Evolutionary conservation across 2,329 filamentous ascomycete species (phyloP).

Genomic region (Cadophora gregata): DNA sequence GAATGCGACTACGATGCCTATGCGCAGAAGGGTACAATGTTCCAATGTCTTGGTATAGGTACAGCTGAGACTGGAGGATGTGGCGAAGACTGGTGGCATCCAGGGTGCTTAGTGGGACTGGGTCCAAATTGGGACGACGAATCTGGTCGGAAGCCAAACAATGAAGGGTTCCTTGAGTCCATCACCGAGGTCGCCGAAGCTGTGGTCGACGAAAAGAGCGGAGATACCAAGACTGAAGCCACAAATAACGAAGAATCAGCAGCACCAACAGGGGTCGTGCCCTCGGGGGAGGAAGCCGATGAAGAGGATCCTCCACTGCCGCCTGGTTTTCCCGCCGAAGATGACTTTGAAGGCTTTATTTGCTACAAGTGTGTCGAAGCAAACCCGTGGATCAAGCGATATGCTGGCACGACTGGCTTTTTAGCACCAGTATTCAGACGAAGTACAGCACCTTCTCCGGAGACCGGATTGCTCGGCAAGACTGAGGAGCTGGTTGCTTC

Average conservation of each 20-base stretch:
- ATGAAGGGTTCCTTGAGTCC: slow-evolving; percentile 49
- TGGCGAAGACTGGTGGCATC: slow-evolving; percentile 98
- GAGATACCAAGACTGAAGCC: slow-evolving; percentile 35
- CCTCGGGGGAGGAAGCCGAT: slow-evolving; percentile 51
- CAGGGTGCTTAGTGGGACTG: slow-evolving; percentile 85
- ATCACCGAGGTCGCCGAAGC: slow-evolving; percentile 57
- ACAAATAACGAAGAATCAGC: slow-evolving; percentile 31
- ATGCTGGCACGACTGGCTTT: slow-evolving; percentile 82
- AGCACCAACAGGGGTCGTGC: slow-evolving; percentile 37
- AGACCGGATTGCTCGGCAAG: slow-evolving; percentile 40
- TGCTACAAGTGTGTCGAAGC: slow-evolving; percentile 94
- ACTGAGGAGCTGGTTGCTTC: slow-evolving; percentile 34
- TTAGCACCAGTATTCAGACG: slow-evolving; percentile 70
- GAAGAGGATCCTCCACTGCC: slow-evolving; percentile 73
- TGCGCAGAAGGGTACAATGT: slow-evolving; percentile 96
- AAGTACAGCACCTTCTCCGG: slow-evolving; percentile 42
- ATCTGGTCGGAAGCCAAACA: slow-evolving; percentile 49
- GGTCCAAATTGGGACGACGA: slow-evolving; percentile 74
- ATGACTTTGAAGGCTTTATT: slow-evolving; percentile 87
- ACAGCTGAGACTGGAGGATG: slow-evolving; percentile 83
- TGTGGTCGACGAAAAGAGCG: slow-evolving; percentile 36
- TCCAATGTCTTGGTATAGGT: slow-evolving; percentile 89
- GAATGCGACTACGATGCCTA: slow-evolving; percentile 86
- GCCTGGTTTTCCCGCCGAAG: slow-evolving; percentile 85
- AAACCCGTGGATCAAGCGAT: slow-evolving; percentile 89